phyloP scores from a whole-genome alignment of 2,329 filamentous ascomycete species.

The Alternaria sp. region DNA sequence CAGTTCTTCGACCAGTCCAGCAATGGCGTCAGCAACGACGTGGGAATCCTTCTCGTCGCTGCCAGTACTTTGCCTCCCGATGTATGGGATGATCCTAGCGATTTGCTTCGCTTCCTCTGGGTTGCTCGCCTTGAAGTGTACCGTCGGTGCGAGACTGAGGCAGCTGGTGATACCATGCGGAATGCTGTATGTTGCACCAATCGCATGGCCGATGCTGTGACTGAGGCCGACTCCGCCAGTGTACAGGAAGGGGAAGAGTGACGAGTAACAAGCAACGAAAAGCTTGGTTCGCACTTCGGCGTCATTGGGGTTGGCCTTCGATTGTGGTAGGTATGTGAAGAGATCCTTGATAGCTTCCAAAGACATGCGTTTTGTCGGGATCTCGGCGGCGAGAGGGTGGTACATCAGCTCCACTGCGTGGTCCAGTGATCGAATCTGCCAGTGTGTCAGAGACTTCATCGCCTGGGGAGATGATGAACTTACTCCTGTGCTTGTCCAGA shows the following conservation, averaged over 20 bases:
- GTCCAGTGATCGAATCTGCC: constrained; percentile 58
- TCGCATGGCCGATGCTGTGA: constrained; percentile 58
- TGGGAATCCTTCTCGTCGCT: constrained; percentile 54
- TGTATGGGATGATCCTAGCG: constrained; percentile 54
- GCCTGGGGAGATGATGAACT: constrained; percentile 1
- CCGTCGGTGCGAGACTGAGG: constrained; percentile 60
- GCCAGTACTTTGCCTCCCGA: constrained; percentile 51
- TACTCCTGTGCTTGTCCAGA: constrained; percentile 60
- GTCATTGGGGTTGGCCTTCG: constrained; percentile 55
- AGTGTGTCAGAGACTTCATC: constrained; percentile 5
- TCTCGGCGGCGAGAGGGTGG: constrained; percentile 60
- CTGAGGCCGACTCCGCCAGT: constrained; percentile 59
- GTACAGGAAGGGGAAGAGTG: constrained; percentile 56
- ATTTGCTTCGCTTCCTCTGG: constrained; percentile 57
- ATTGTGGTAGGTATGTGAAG: constrained; percentile 60
- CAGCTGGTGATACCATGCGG: constrained; percentile 64
- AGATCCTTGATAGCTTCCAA: constrained; percentile 58
- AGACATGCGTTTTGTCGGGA: constrained; percentile 55
- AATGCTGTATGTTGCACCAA: constrained; percentile 63
- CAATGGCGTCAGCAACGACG: constrained; percentile 54
- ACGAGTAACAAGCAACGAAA: constrained; percentile 61
- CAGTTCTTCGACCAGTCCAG: constrained; percentile 54
- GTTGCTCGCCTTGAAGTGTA: constrained; percentile 59
- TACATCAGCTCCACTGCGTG: constrained; percentile 64
- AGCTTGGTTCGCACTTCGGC: constrained; percentile 59